Base-by-base conservation (phyloP, 176 grass and related monocot genomes). In the Poa annua region DNA sequence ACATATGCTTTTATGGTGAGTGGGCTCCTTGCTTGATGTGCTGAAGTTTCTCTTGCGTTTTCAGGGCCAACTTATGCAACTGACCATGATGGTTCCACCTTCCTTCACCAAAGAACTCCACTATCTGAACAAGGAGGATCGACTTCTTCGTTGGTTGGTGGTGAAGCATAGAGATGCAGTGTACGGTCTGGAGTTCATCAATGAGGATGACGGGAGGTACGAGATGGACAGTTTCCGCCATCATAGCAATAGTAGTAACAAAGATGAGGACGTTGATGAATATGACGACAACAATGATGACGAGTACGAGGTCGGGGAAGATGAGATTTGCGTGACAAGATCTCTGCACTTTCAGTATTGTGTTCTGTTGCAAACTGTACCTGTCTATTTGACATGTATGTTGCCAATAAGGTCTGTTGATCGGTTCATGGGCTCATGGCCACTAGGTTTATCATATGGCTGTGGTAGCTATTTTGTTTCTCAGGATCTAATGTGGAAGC, bases 111-210 rank as follows among this genome's bases (percentile, higher is more conserved):
- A 93, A 90, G 91, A 99, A 68, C 90, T 98, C 48, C 87, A 96
- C 47, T 96, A 99, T 57, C 87, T 99, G 64, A 99, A 99, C 75
- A 99, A 99, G 91, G 96, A 96, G 80, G 93, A 96, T 57, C 75
- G 89, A 22, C 59, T 98, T 16, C 80, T 98, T 35, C 87, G 96
- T 21, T 98, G 96, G 96, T 75, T 98, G 77, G 80, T 93, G 6
- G 96, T 98, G 72, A 96, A 93, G 89, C 96, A 96, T 36, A 87
- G 96, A 52, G 85, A 96, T 32, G 79, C 96, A 4, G 85, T 92
- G 19, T 96, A 93, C 1, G 91, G 93, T 25, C 83, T 95, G 69
- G 91, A 95, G 73, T 93, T 92, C 83, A 90, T 93, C 42, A 98
- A 96, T 11, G 91, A 92, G 73, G 90, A 86, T 22, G 91, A 87